These are phyloP conservation scores for Bipolaris cookei DNA, from an alignment of 2,329 filamentous ascomycete species.

Conservation along the genomic window DNA sequence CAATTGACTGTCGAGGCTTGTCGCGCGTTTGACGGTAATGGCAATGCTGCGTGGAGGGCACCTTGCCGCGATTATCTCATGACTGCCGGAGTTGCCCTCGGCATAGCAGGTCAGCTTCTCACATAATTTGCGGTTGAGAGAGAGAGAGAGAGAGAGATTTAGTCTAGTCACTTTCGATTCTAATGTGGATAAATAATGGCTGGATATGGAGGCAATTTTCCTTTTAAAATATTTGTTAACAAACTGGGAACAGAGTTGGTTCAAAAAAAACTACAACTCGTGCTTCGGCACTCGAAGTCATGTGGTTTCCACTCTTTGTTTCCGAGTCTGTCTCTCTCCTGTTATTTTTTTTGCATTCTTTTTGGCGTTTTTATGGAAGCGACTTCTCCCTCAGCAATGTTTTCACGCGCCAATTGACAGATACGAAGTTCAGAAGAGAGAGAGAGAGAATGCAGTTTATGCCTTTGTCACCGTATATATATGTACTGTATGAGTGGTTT, in stretches of 20 bases:
- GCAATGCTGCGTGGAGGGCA: constrained; percentile 38
- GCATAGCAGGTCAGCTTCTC: constrained; percentile 51
- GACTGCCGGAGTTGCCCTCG: constrained; percentile 44
- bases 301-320: too few species aligned
- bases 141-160: too few species aligned
- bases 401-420: background rate
- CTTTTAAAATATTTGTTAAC: background rate
- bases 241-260: too few species aligned
- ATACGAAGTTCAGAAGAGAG: background rate
- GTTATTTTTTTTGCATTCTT: too few species aligned
- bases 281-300: too few species aligned
- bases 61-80: constrained; percentile 30
- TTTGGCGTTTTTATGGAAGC: too few species aligned
- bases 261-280: background rate
- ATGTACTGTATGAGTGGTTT: background rate
- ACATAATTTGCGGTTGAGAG: constrained; percentile 13
- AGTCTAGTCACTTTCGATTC: constrained; percentile 15
- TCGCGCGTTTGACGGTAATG: constrained; percentile 45
- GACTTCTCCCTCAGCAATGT: too few species aligned
- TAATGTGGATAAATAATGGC: constrained; percentile 31
- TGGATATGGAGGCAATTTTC: background rate
- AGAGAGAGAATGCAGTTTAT: background rate
- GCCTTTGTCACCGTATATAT: background rate
- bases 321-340: background rate
- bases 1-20: constrained; percentile 57